phyloP scores from a whole-genome alignment of 441 rosid genomes.

The Arabidopsis lyrata region DNA sequence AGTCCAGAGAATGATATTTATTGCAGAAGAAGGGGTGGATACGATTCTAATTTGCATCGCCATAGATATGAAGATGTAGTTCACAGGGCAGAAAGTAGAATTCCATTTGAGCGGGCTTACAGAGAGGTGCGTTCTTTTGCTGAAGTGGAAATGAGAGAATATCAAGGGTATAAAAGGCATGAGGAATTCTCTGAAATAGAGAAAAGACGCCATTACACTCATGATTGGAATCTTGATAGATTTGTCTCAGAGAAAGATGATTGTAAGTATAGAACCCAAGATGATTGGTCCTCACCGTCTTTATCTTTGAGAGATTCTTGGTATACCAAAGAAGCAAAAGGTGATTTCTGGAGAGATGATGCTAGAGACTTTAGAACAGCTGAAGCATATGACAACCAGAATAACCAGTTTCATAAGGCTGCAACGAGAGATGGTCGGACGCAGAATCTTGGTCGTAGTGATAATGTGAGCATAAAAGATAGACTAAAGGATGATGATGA shows the following conservation, averaged over 20 bases:
- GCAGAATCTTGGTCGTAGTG: conserved; percentile 25
- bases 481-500: conserved; percentile 38
- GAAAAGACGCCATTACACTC: conserved; percentile 38
- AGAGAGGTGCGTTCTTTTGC: conserved; percentile 42
- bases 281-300: conserved; percentile 40
- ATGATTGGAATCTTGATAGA: conserved; percentile 48
- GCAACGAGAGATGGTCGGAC: conserved; percentile 44
- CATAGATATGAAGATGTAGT: conserved; percentile 42
- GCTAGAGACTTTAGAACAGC: conserved; percentile 33
- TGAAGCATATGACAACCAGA: conserved; percentile 42
- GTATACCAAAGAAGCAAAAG: conserved; percentile 42
- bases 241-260: conserved; percentile 46
- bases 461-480: conserved; percentile 36
- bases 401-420: conserved; percentile 37
- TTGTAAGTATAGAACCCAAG: conserved; percentile 40
- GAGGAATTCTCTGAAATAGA: conserved; percentile 45
- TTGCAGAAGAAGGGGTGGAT: conserved; percentile 42
- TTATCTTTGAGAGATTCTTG: conserved; percentile 42
- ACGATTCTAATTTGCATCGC: conserved; percentile 40
- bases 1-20: conserved; percentile 43
- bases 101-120: conserved; percentile 40
- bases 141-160: conserved; percentile 44
- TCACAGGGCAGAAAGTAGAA: conserved; percentile 40
- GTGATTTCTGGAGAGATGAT: conserved; percentile 26
- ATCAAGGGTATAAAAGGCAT: conserved; percentile 47